A percentile compares a stretch with the other conserved stretches of the same genome.
These are phyloP conservation scores for Lumnitzera littorea DNA, from an alignment of 345 rosid genomes.

Conservation along the genomic window DNA sequence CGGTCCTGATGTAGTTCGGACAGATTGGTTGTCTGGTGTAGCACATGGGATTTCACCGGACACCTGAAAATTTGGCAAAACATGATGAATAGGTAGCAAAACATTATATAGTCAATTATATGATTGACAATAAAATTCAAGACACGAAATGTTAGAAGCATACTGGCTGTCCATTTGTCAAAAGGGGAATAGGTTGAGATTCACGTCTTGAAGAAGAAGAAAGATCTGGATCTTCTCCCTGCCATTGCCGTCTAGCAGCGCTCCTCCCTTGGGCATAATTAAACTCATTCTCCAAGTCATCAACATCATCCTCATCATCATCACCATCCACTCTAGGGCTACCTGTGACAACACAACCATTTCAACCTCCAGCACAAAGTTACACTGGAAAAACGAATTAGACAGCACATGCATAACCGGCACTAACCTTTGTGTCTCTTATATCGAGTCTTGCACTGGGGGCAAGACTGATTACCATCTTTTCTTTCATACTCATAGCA, in stretches of 20 bases:
- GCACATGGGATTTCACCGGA: slow-evolving; percentile 92
- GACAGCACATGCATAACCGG: not conserved
- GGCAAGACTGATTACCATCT: slow-evolving; percentile 97
- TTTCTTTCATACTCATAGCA: slow-evolving; percentile 98
- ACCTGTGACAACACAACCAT: slow-evolving; percentile 39
- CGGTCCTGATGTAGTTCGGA: slow-evolving; percentile 97
- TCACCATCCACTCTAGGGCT: slow-evolving; percentile 93
- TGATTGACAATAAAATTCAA: not conserved
- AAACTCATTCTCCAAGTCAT: slow-evolving; percentile 95
- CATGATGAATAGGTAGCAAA: not conserved
- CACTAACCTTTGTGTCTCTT: slow-evolving; percentile 78
- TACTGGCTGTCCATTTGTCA: slow-evolving; percentile 83
- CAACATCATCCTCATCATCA: slow-evolving; percentile 96
- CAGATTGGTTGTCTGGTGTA: slow-evolving; percentile 86
- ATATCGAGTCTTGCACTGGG: slow-evolving; percentile 99
- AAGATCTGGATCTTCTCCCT: slow-evolving; percentile 75
- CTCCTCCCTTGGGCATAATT: slow-evolving; percentile 58
- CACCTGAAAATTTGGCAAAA: slow-evolving; percentile 36
- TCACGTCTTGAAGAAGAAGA: slow-evolving; percentile 89
- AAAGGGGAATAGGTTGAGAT: slow-evolving; percentile 91
- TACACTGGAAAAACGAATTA: not conserved
- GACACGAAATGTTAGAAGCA: slow-evolving; percentile 9
- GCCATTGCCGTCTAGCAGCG: slow-evolving; percentile 66
- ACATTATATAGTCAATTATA: not conserved
- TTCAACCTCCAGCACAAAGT: not conserved